Evolutionary conservation across 116 monocot genomes (phyloP).

Genomic region (Trichopus zeylanicus): DNA sequence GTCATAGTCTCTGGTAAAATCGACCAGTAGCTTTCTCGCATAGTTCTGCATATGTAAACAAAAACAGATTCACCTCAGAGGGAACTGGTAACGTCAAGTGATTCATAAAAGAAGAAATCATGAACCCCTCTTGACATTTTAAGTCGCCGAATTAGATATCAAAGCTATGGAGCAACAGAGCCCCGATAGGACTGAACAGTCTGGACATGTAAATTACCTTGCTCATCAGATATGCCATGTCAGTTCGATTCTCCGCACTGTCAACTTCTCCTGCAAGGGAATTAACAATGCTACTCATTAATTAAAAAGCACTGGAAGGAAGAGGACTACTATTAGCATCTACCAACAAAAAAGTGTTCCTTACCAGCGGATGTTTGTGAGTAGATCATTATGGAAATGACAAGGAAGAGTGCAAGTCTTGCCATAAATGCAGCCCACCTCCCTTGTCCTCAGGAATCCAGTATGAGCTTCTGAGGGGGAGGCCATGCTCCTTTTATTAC

Average conservation of each 20-base stretch:
- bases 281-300: background rate
- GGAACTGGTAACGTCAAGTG: too few species aligned
- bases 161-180: too few species aligned
- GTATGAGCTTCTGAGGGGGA: background rate
- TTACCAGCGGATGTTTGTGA: background rate
- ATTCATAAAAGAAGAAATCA: background rate
- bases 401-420: background rate
- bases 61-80: too few species aligned
- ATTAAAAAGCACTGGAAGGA: background rate
- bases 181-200: too few species aligned
- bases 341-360: background rate
- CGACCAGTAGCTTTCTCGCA: constrained; percentile 19
- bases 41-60: constrained; percentile 14
- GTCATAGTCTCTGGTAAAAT: constrained; percentile 35
- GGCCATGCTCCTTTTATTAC: constrained; percentile 3
- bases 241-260: too few species aligned
- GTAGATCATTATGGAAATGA: background rate
- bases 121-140: too few species aligned
- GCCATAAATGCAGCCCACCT: background rate
- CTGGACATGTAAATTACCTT: too few species aligned
- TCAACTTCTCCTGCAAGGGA: too few species aligned
- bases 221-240: too few species aligned
- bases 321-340: background rate
- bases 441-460: background rate
- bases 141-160: too few species aligned